A percentile compares a stretch with the other conserved stretches of the same genome.
phyloP scores from a whole-genome alignment of 345 rosid species.

The Clausena lansium region DNA sequence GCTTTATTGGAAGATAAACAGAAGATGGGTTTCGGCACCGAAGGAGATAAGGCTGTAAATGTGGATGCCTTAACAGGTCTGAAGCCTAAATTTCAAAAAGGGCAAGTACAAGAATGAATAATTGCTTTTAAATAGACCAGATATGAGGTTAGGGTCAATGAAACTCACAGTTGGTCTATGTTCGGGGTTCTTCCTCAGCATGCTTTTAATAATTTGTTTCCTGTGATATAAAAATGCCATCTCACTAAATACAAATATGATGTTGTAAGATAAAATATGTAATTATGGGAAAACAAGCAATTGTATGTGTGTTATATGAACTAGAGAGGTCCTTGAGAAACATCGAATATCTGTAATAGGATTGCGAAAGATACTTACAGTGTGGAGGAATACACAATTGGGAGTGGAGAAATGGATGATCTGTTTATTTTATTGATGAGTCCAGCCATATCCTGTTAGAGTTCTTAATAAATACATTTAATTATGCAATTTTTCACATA shows the following conservation, averaged over 20 bases:
- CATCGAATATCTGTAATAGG: not conserved
- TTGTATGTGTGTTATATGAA: not conserved
- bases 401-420: conserved; percentile 86
- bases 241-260: not conserved
- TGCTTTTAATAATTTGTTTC: conserved; percentile 89
- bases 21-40: conserved; percentile 65
- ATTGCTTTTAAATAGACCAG: conserved; percentile 1
- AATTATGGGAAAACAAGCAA: not conserved
- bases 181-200: conserved; percentile 85
- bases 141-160: conserved; percentile 12
- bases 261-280: not conserved
- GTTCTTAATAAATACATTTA: conserved; percentile 4
- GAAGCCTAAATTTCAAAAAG: conserved; percentile 61
- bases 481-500: not conserved
- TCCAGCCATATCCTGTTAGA: conserved; percentile 80
- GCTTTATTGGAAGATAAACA: conserved; percentile 73
- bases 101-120: conserved; percentile 16
- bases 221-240: conserved; percentile 37
- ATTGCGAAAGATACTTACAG: conserved; percentile 51
- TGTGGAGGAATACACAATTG: conserved; percentile 78
- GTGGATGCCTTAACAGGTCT: conserved; percentile 83
- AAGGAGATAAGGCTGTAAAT: conserved; percentile 74
- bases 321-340: not conserved
- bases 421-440: conserved; percentile 91
- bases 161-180: conserved; percentile 74